Base-by-base conservation (phyloP, 1,284 basidiomycete species). In the Moesziomyces globuligerus region DNA sequence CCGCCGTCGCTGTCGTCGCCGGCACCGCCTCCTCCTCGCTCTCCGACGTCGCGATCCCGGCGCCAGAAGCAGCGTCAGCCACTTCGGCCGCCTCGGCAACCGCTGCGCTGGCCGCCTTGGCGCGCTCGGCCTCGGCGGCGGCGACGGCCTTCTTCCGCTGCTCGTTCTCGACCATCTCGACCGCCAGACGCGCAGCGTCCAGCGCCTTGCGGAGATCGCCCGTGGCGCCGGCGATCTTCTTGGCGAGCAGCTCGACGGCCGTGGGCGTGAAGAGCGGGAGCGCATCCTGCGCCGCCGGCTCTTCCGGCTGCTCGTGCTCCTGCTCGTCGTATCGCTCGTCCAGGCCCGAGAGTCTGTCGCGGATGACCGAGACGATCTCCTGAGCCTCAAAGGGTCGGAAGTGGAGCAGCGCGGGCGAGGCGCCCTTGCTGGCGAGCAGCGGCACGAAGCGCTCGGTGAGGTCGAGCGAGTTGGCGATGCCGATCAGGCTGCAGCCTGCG, bases 201-300 rank as follows among this genome's bases (percentile, higher is more conserved):
- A 85, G 76, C 39, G 83, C 82, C 34, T 81, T 80, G 25, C 84
- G 74, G 15, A 84, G 54, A 59, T 85, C 84, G 15, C 84, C 84
- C 0, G 83, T 82, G 0, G 75, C 77, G 4, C 80, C 71, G 15
- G 83, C 83, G 39, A 84, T 79, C 64, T 83, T 84, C 51, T 81
- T 83, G 2, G 83, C 74, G n/a, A 81, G 78, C 18, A 84, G 71
- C 38, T 83, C 78, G 26, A 85, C 78, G 0, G 84, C 84, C 2
- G 82, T 68, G 11, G 72, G 72, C 32, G 76, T 72, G 51, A 85
- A 76, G 32, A 84, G 67, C 5, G 80, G 76, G 7, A 82, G 61
- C 18, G 59, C 25, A 9, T 56, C 53, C 4, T 57, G 25, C 18
- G n/a, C 36, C 2, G 4, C 28, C 13, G 25, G 24, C 17, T 38